Percentiles rank a stretch among this genome's conserved stretches.
These are phyloP conservation scores for Chaetomium globosum DNA, from an alignment of 2,329 filamentous ascomycete genomes.

Conservation along the genomic window DNA sequence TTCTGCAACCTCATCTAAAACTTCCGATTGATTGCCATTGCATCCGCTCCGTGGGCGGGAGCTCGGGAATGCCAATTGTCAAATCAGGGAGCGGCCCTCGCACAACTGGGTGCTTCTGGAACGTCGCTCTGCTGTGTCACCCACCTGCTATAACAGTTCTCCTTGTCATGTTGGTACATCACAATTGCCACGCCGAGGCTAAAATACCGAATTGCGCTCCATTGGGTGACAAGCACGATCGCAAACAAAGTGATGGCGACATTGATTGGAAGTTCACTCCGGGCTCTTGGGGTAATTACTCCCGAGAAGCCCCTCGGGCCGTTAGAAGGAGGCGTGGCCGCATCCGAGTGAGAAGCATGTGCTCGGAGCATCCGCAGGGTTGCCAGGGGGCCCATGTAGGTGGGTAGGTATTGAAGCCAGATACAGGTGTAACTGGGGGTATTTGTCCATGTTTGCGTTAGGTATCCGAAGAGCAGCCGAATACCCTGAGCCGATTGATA, in stretches of 20 bases:
- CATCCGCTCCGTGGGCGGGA: slow-evolving; percentile 24
- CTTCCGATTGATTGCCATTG: slow-evolving; percentile 29
- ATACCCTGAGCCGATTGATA: slow-evolving; percentile 4
- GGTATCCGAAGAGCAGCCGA: slow-evolving; percentile 12
- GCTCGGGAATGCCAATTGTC: slow-evolving; percentile 1
- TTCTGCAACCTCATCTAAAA: slow-evolving; percentile 23
- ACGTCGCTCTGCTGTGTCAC: slow-evolving; percentile 20
- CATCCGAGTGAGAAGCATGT: slow-evolving; percentile 11
- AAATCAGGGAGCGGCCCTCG: slow-evolving; percentile 1
- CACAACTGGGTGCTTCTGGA: slow-evolving; percentile 7
- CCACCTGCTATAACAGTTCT: background rate
- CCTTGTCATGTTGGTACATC: background rate
- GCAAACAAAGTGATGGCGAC: slow-evolving; percentile 1
- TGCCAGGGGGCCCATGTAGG: background rate
- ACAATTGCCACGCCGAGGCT: slow-evolving; percentile 12
- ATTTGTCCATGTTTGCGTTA: background rate
- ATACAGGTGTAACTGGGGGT: background rate
- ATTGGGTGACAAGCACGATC: slow-evolving; percentile 3
- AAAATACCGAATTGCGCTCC: slow-evolving; percentile 6
- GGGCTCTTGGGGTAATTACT: background rate
- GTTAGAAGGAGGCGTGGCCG: background rate
- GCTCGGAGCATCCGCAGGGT: background rate
- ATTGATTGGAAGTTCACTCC: background rate
- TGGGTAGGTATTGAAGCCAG: background rate
- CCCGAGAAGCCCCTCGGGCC: background rate